Evolutionary conservation across 768 basidiomycete genomes (phyloP).

Genomic region (Termitomyces sp.): DNA sequence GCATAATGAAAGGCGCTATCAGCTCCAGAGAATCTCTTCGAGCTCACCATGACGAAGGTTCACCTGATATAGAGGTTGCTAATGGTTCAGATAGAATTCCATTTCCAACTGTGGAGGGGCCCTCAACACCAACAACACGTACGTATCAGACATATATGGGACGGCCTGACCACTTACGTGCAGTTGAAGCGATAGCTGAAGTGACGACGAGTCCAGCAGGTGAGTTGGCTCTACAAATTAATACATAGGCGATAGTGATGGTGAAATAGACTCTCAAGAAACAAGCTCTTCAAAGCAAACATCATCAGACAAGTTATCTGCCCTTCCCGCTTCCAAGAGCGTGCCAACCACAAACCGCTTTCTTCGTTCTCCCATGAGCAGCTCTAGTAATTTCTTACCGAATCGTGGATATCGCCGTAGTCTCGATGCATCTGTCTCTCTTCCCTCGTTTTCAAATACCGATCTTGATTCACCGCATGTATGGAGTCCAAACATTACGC

Average conservation of each 20-base stretch:
- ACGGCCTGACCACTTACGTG: neutral
- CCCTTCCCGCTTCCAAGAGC: slow-evolving; percentile 27
- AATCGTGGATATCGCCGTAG: slow-evolving; percentile 32
- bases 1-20: neutral
- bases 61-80: neutral
- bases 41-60: neutral
- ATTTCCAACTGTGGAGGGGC: slow-evolving; percentile 1
- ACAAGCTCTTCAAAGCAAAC: slow-evolving; percentile 48
- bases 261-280: slow-evolving; percentile 21
- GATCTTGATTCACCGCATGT: slow-evolving; percentile 22
- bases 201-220: neutral
- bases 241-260: neutral
- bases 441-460: slow-evolving; percentile 33
- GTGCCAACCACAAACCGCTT: slow-evolving; percentile 32
- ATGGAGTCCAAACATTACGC: slow-evolving; percentile 13
- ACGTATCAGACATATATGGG: neutral
- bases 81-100: neutral
- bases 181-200: neutral
- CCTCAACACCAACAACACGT: slow-evolving; percentile 2
- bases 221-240: neutral
- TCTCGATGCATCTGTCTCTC: slow-evolving; percentile 38
- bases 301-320: slow-evolving; percentile 43
- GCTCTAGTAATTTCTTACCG: slow-evolving; percentile 22
- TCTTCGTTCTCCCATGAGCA: slow-evolving; percentile 28
- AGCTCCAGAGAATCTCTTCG: neutral